Evolutionary conservation across 139 green algal genomes (phyloP), one percentile per base, ranked within the genome.

Genomic region (Chlamydomonas eustigma): DNA sequence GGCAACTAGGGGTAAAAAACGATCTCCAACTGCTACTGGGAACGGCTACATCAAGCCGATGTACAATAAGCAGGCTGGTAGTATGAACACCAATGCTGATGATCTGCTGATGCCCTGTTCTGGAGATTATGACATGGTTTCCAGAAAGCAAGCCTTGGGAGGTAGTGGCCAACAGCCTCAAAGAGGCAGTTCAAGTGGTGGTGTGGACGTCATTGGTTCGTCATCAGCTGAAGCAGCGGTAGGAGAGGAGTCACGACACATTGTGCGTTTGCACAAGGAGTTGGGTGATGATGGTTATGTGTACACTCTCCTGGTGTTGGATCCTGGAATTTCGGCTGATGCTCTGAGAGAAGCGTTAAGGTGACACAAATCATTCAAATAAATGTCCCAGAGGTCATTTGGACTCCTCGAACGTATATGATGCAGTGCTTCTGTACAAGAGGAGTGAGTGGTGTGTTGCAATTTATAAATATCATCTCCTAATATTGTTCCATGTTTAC

Each of bases 221-320:
- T n/a, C n/a, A n/a, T n/a, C n/a, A n/a, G n/a, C n/a, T n/a, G n/a
- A n/a, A n/a, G n/a, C n/a, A n/a, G n/a, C n/a, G n/a, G n/a, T n/a
- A n/a, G n/a, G n/a, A n/a, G n/a, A n/a, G n/a, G n/a, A n/a, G n/a
- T n/a, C n/a, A n/a, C n/a, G n/a, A n/a, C n/a, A n/a, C n/a, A n/a
- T n/a, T n/a, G n/a, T n/a, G n/a, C n/a, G n/a, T n/a, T n/a, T n/a
- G 44, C 44, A 58, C 12, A 12, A 58, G 44, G 2, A 3, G 64
- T 44, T 30, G 33, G 39, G 31, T 36, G 52, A 35, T 18, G 24
- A 73, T 2, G 35, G 51, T 30, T 72, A 74, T 66, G 37, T 71
- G 2, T 81, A 78, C 51, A 81, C 52, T 0, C 78, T 87, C 76
- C 82, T 87, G 6, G 75, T 87, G 5, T 44, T 87, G 38, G 82